These are phyloP conservation scores for Ceratocystis alfenasii DNA, from an alignment of 2,329 filamentous ascomycete species.

Conservation along the genomic window DNA sequence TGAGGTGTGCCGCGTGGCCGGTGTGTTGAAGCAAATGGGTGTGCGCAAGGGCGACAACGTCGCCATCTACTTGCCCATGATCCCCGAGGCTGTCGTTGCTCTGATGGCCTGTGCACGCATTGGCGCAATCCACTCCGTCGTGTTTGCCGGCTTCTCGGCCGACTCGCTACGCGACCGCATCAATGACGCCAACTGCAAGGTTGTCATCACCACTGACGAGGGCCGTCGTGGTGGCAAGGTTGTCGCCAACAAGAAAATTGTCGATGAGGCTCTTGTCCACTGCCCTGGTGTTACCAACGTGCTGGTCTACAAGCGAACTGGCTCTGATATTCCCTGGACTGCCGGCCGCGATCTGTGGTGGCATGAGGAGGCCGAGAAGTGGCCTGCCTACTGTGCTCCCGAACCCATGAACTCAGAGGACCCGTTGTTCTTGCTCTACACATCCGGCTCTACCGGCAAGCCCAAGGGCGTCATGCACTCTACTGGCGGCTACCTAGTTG, in stretches of 20 bases:
- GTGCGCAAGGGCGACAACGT: conserved; percentile 96
- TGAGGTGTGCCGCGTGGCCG: conserved; percentile 77
- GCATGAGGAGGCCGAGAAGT: conserved; percentile 97
- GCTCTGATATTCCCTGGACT: conserved; percentile 80
- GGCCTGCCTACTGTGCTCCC: conserved; percentile 80
- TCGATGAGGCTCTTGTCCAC: conserved; percentile 92
- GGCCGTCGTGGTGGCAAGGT: conserved; percentile 95
- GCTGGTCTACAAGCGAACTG: conserved; percentile 90
- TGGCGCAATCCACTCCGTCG: conserved; percentile 90
- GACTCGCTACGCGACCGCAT: conserved; percentile 94
- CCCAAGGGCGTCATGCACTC: conserved; percentile 99
- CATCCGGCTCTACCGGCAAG: conserved; percentile 94
- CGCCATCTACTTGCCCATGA: conserved; percentile 96
- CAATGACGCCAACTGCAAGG: conserved; percentile 76
- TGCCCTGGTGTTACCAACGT: conserved; percentile 78
- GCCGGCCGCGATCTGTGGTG: conserved; percentile 87
- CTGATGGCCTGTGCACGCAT: conserved; percentile 87
- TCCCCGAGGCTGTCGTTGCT: conserved; percentile 84
- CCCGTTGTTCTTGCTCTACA: conserved; percentile 94
- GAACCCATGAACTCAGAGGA: conserved; percentile 88
- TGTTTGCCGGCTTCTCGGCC: conserved; percentile 95
- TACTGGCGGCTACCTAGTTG: conserved; percentile 87
- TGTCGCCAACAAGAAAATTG: conserved; percentile 97
- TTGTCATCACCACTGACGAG: conserved; percentile 95
- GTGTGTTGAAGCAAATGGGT: conserved; percentile 86